phyloP scores from a whole-genome alignment of 2,329 filamentous ascomycete genomes.

The Myotisia sp. region DNA sequence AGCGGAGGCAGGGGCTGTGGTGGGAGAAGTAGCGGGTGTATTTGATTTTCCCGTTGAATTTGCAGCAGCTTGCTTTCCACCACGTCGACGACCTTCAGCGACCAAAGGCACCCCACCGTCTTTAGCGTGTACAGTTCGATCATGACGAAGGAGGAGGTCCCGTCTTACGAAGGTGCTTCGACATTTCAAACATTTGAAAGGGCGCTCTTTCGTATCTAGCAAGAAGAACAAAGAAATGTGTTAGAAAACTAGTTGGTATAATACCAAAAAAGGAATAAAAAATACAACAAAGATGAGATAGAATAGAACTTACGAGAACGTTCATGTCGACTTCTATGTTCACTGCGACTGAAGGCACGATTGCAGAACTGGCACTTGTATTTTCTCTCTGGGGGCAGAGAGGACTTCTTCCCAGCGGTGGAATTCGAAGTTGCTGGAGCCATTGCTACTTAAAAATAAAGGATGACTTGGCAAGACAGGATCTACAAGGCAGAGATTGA shows the following conservation, averaged over 20 bases:
- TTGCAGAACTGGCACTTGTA: slow-evolving; percentile 99
- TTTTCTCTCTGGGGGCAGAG: slow-evolving; percentile 79
- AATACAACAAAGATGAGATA: background rate
- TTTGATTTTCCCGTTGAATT: slow-evolving; percentile 23
- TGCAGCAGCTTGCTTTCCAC: slow-evolving; percentile 30
- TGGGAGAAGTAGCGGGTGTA: slow-evolving; percentile 4
- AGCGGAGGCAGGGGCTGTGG: slow-evolving; percentile 9
- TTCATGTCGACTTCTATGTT: slow-evolving; percentile 93
- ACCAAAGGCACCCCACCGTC: slow-evolving; percentile 88
- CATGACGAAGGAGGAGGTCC: slow-evolving; percentile 89
- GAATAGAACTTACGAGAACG: slow-evolving; percentile 70
- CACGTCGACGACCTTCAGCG: slow-evolving; percentile 72
- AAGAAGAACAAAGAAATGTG: too few relatives aligned
- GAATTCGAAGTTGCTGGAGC: slow-evolving; percentile 44
- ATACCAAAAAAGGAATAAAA: slow-evolving; percentile 2
- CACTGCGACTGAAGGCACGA: slow-evolving; percentile 90
- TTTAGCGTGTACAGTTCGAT: slow-evolving; percentile 96
- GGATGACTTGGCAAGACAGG: slow-evolving; percentile 8
- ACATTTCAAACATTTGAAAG: slow-evolving; percentile 98
- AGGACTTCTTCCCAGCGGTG: slow-evolving; percentile 65
- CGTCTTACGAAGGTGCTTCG: slow-evolving; percentile 95
- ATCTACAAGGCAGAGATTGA: slow-evolving; percentile 10
- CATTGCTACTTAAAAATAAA: slow-evolving; percentile 18
- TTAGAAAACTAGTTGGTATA: too few relatives aligned
- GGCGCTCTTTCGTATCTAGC: slow-evolving; percentile 91